phyloP scores from a whole-genome alignment of 2,329 filamentous ascomycete species.

The Sporothrix dimorphospora region DNA sequence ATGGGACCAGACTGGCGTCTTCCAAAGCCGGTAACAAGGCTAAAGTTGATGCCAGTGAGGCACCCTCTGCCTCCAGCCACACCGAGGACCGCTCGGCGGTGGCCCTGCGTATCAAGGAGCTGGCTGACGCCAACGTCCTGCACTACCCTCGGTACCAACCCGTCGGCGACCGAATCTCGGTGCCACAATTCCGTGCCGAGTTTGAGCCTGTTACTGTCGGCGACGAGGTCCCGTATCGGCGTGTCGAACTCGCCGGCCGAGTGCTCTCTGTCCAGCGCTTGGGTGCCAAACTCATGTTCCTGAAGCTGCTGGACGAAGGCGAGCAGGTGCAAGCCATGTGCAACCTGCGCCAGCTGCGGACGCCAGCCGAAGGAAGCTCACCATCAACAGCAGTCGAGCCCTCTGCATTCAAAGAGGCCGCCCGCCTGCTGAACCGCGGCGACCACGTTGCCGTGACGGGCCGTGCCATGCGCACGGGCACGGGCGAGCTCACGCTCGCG shows the following conservation, averaged over 20 bases:
- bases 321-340: conserved; percentile 75
- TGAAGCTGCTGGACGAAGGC: conserved; percentile 77
- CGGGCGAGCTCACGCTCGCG: conserved; percentile 76
- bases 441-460: conserved; percentile 81
- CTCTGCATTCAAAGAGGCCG: conserved; percentile 61
- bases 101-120: conserved; percentile 53
- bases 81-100: conserved; percentile 33
- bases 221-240: conserved; percentile 2
- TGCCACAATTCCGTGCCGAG: conserved; percentile 27
- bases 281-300: conserved; percentile 79
- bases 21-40: conserved; percentile 5
- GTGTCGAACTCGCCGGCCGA: conserved; percentile 57
- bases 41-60: background rate
- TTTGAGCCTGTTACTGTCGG: background rate
- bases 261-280: conserved; percentile 70
- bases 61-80: background rate
- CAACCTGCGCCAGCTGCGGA: conserved; percentile 58
- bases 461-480: conserved; percentile 66
- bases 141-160: conserved; percentile 55
- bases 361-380: conserved; percentile 5
- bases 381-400: conserved; percentile 41
- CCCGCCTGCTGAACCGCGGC: conserved; percentile 72
- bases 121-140: conserved; percentile 53
- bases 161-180: conserved; percentile 17
- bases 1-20: background rate